Percentiles rank a stretch among this genome's conserved stretches.
Evolutionary conservation across 2,329 filamentous ascomycete genomes (phyloP).

Genomic region (Cordyceps militaris): DNA sequence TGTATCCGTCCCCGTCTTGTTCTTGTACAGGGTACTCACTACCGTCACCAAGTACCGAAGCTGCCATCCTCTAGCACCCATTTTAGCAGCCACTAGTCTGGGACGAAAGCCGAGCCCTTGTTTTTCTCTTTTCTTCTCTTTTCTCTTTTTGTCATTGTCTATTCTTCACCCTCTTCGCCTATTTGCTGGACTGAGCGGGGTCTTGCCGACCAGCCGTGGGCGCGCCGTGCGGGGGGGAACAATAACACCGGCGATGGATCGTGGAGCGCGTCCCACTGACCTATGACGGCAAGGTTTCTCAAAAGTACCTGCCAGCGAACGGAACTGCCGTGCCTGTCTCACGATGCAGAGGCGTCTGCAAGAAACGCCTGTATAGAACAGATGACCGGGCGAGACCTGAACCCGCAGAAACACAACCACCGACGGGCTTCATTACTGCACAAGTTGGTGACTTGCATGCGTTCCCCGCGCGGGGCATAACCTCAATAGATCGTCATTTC

Average conservation of each 20-base stretch:
- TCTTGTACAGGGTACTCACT: background rate
- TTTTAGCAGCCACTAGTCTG: too few relatives aligned
- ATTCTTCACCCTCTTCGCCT: background rate
- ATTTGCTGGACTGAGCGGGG: background rate
- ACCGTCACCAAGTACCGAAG: too few relatives aligned
- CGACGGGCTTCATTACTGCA: too few relatives aligned
- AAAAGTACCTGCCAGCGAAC: background rate
- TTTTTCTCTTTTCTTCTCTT: too few relatives aligned
- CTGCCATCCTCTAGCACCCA: too few relatives aligned
- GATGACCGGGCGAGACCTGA: too few relatives aligned
- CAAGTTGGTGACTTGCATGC: background rate
- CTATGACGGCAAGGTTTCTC: background rate
- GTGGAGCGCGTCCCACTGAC: background rate
- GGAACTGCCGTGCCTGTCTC: too few relatives aligned
- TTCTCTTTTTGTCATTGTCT: background rate
- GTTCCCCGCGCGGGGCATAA: background rate
- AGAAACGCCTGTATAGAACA: too few relatives aligned
- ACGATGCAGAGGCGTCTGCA: too few relatives aligned
- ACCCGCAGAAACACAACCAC: too few relatives aligned
- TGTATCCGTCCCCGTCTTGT: too few relatives aligned
- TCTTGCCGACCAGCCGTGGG: background rate
- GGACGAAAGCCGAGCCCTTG: too few relatives aligned
- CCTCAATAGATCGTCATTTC: background rate
- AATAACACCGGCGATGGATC: background rate
- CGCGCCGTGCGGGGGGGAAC: background rate